Evolutionary conservation across 306 rosid species (phyloP).

Genomic region (Sesbania bispinosa): DNA sequence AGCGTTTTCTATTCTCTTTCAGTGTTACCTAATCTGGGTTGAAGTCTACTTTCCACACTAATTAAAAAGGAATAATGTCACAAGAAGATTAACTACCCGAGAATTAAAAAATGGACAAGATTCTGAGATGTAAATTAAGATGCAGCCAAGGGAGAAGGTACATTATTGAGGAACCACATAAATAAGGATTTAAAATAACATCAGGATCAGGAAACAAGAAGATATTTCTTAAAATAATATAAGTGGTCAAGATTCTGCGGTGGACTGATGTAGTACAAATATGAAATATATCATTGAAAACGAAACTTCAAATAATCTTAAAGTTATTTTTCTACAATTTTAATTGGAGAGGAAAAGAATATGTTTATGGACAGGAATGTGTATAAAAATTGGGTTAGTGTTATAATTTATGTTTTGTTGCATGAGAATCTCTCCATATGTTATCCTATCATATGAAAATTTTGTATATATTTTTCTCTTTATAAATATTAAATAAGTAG

Average conservation of each 20-base stretch:
- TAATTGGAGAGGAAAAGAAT: neutral
- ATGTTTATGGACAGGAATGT: neutral
- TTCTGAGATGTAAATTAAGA: slow-evolving; percentile 25
- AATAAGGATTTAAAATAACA: slow-evolving; percentile 5
- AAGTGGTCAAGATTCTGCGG: neutral
- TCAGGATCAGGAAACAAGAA: slow-evolving; percentile 11
- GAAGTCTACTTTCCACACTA: slow-evolving; percentile 2
- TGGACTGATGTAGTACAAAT: neutral
- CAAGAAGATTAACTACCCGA: slow-evolving; percentile 33
- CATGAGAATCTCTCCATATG: neutral
- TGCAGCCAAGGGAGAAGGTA: slow-evolving; percentile 64
- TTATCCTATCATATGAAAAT: too few relatives aligned
- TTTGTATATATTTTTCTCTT: too few relatives aligned
- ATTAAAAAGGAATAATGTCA: slow-evolving; percentile 31
- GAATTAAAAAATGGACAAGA: slow-evolving; percentile 27
- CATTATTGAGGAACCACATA: slow-evolving; percentile 39
- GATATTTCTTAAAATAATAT: neutral
- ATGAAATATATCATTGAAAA: neutral
- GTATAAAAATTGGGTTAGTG: neutral
- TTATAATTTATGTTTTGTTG: neutral
- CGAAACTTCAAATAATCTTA: neutral
- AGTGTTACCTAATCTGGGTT: slow-evolving; percentile 39
- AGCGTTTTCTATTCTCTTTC: neutral
- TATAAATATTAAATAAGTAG: too few relatives aligned
- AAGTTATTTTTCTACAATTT: neutral